These are phyloP conservation scores for Backusella morwellensis DNA, from an alignment of 192 early-diverging fungal species.

Conservation along the genomic window DNA sequence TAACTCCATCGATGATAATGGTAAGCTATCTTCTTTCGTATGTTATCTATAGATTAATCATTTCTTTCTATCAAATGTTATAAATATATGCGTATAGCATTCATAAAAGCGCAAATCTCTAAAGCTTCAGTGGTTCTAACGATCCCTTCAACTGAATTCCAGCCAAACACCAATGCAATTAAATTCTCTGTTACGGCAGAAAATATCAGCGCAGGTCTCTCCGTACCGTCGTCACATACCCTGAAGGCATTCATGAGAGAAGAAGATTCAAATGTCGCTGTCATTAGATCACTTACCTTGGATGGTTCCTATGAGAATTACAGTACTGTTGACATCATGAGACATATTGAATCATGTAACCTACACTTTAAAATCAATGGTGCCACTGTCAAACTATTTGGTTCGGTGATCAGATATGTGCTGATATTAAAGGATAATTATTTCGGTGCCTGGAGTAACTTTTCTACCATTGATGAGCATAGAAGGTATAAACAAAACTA, in stretches of 20 bases:
- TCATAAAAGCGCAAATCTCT: conserved; percentile 26
- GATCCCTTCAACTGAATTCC: conserved; percentile 57
- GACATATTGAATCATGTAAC: conserved; percentile 51
- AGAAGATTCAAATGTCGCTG: conserved; percentile 49
- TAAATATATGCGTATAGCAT: conserved; percentile 5
- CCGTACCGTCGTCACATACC: conserved; percentile 60
- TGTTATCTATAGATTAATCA: background rate
- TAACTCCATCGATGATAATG: conserved; percentile 68
- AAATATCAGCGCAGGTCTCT: conserved; percentile 45
- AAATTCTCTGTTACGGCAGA: conserved; percentile 53
- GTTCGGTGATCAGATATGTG: conserved; percentile 63
- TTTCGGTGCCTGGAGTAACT: conserved; percentile 56
- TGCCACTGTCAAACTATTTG: conserved; percentile 60
- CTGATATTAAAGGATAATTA: conserved; percentile 74
- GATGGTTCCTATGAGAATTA: conserved; percentile 57
- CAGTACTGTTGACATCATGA: conserved; percentile 40
- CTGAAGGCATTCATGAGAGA: conserved; percentile 60
- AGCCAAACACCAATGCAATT: conserved; percentile 52
- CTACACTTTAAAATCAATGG: conserved; percentile 46
- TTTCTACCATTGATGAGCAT: conserved; percentile 65
- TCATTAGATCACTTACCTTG: conserved; percentile 36
- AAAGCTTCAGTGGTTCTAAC: conserved; percentile 38
- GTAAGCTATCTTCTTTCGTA: conserved; percentile 37
- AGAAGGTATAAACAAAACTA: conserved; percentile 37
- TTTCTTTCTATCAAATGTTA: background rate